Evolutionary conservation across 495 filamentous ascomycete species (phyloP).

Genomic region (Xylaria palmicola): DNA sequence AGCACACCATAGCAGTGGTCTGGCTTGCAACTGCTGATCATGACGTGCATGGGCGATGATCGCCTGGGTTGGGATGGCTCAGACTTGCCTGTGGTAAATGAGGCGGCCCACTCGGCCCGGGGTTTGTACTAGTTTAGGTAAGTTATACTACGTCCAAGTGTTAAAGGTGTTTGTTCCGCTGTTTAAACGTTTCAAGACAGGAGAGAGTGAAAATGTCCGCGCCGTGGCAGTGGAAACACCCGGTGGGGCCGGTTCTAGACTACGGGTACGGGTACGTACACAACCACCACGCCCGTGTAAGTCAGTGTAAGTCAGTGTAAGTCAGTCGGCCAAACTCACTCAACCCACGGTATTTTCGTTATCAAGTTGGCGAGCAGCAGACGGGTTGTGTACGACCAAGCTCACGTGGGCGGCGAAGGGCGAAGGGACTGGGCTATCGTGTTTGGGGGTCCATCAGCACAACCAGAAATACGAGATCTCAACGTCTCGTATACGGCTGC

Average conservation of each 20-base stretch:
- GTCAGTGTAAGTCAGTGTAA: too few relatives aligned
- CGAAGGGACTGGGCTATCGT: too few relatives aligned
- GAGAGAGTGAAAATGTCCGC: not conserved
- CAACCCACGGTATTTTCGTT: not conserved
- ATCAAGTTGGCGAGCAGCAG: not conserved
- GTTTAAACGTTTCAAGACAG: not conserved
- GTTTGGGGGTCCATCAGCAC: too few relatives aligned
- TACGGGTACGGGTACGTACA: too few relatives aligned
- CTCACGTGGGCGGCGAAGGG: constrained; percentile 5
- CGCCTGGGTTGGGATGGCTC: too few relatives aligned
- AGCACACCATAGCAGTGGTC: not conserved
- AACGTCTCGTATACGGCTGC: constrained; percentile 9
- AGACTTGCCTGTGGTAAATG: constrained; percentile 15
- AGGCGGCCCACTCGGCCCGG: not conserved
- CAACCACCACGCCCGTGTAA: too few relatives aligned
- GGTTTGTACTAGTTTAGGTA: too few relatives aligned
- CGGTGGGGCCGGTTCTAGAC: too few relatives aligned
- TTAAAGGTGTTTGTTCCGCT: not conserved
- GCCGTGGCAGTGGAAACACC: not conserved
- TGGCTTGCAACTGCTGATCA: not conserved
- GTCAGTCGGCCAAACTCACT: not conserved
- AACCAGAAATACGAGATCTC: constrained; percentile 19
- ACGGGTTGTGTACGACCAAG: not conserved
- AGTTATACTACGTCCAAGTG: too few relatives aligned
- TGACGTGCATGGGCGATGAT: constrained; percentile 4